These are phyloP conservation scores for Elaeis guineensis DNA, from an alignment of 176 grass and related monocot genomes.

Conservation along the genomic window DNA sequence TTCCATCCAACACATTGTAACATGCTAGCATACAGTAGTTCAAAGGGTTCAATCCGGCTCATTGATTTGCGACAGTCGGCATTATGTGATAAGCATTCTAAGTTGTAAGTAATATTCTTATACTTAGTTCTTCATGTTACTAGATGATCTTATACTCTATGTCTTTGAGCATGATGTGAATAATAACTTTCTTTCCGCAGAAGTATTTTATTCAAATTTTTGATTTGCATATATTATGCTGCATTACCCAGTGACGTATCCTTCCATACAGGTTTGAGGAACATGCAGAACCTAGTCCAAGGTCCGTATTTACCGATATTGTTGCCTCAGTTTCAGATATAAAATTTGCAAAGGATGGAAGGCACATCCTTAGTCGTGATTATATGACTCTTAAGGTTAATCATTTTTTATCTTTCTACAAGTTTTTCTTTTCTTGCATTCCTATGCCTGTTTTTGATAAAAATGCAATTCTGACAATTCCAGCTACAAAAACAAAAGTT, in stretches of 20 bases:
- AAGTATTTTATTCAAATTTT: too few relatives aligned
- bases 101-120: conserved; percentile 2
- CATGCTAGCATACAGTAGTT: conserved; percentile 14
- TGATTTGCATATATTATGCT: conserved; percentile 3
- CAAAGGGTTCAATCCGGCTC: conserved; percentile 14
- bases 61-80: conserved; percentile 14
- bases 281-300: conserved; percentile 67
- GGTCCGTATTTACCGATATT: conserved; percentile 92
- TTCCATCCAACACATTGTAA: conserved; percentile 14
- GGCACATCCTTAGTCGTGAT: conserved; percentile 88
- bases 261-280: conserved; percentile 69
- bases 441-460: background rate
- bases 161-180: too few relatives aligned
- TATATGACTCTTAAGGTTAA: conserved; percentile 94
- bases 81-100: conserved; percentile 16
- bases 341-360: conserved; percentile 76
- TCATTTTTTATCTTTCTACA: background rate
- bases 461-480: too few relatives aligned
- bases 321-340: conserved; percentile 86
- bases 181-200: too few relatives aligned
- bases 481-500: too few relatives aligned
- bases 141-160: too few relatives aligned
- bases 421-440: background rate
- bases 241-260: conserved; percentile 15
- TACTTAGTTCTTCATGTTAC: too few relatives aligned